Base-by-base conservation (phyloP, 352 stramenopile genomes). In the Phytophthora litchii region DNA sequence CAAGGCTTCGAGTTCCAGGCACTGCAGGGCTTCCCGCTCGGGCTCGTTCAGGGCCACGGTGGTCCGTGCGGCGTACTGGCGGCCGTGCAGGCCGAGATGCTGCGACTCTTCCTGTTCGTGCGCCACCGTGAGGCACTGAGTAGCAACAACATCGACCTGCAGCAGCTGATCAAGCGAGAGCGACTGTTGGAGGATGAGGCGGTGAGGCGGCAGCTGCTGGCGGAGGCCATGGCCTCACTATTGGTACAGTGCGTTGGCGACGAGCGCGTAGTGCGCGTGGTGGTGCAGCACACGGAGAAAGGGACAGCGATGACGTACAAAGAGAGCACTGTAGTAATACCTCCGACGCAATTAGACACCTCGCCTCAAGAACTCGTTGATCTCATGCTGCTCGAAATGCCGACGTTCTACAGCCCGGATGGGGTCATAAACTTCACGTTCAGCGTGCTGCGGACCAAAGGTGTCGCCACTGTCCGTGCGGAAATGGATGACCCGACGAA, bases 61-160 rank as follows among this genome's bases (percentile, higher is more conserved):
- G 88, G 88, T 1, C 88, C 88, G 5, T 95, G 88, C 51, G 88
- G 88, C 48, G 82, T 96, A 5, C 63, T 96, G 37, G 88, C 88
- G 3, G 78, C 76, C 1, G 82, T 95, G 21, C 86, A 95, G 48
- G 86, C 80, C 23, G 79, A 90, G 54, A 45, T 96, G 31, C 41
- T 92, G 56, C 70, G 75, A 17, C 40, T 74, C n/a, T 71, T 82
- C 36, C 54, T 93, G 20, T 86, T 91, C 53, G 60, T 72, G 19
- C 57, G 11, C 27, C 57, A 65, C 21, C 43, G 17, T 38, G 42
- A 59, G 16, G 32, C 42, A 23, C 17, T 66, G 12, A 46, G n/a
- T 4, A 19, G n/a, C 11, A 25, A 17, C 14, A 16, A 32, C 1
- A 2, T 19, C 10, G 51, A 67, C 20, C 23, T 74, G 19, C 60